Conservation (phyloP, 495 filamentous ascomycete genomes). For the Oidiodendron maius region DNA sequence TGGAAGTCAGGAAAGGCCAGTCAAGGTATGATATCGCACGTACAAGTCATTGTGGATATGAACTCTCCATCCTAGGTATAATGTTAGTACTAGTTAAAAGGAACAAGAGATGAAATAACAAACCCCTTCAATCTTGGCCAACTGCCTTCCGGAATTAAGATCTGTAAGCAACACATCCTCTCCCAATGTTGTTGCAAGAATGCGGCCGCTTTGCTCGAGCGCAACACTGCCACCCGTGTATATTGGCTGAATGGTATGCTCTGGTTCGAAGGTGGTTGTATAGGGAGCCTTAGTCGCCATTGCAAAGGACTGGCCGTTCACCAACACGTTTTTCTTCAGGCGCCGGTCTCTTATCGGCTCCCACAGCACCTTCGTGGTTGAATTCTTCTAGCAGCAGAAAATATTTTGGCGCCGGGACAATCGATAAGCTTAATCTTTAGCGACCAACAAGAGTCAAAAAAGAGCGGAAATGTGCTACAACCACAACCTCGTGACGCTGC, state of each 20-base stretch:
- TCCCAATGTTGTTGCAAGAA: constrained; percentile 79
- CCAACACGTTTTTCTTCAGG: too few species aligned
- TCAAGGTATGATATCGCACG: constrained; percentile 19
- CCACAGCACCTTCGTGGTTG: too few species aligned
- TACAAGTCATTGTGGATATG: constrained; percentile 80
- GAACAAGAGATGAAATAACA: constrained; percentile 23
- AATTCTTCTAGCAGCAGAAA: too few species aligned
- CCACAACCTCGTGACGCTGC: too few species aligned
- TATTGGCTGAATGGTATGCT: constrained; percentile 79
- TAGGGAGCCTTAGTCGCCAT: constrained; percentile 46
- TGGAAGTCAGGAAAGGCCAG: constrained; percentile 20
- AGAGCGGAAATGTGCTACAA: too few species aligned
- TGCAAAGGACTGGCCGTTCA: constrained; percentile 3
- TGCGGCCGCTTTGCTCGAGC: constrained; percentile 71
- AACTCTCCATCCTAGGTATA: constrained; percentile 81
- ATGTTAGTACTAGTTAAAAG: too few species aligned
- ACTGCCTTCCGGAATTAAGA: constrained; percentile 72
- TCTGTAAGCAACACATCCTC: constrained; percentile 89
- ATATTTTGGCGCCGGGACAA: constrained; percentile 5
- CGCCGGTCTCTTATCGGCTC: too few species aligned
- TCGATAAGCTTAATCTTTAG: constrained; percentile 19
- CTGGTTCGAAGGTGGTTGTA: constrained; percentile 82
- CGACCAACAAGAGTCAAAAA: too few species aligned
- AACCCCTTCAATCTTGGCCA: constrained; percentile 87
- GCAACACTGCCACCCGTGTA: constrained; percentile 88